These are phyloP conservation scores for Citrus mangshanensis DNA, from an alignment of 345 rosid species.

Conservation along the genomic window DNA sequence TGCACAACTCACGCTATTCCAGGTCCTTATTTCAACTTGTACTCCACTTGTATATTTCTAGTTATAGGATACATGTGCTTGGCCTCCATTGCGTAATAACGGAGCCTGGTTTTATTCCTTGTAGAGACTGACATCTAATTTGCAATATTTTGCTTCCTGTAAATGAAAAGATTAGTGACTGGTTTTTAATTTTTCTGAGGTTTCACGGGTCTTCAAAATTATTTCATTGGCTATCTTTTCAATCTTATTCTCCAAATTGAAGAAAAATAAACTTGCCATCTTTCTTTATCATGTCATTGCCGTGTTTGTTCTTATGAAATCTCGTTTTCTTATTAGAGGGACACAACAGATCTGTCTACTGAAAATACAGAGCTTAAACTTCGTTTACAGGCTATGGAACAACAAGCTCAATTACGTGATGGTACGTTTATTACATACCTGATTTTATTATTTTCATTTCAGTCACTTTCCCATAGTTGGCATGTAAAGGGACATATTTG, in stretches of 20 bases:
- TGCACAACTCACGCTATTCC: slow-evolving; percentile 79
- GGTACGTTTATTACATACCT: slow-evolving; percentile 36
- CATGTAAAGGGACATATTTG: not conserved
- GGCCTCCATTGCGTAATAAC: not conserved
- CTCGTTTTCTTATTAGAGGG: slow-evolving; percentile 57
- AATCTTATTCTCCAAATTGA: slow-evolving; percentile 1
- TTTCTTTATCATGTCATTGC: not conserved
- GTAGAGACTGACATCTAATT: not conserved
- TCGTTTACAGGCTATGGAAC: slow-evolving; percentile 88
- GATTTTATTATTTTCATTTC: not conserved
- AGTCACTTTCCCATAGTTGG: not conserved
- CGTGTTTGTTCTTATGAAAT: not conserved
- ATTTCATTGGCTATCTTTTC: not conserved
- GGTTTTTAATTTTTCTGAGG: not conserved
- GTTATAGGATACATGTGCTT: not conserved
- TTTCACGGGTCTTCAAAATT: not conserved
- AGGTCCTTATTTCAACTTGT: slow-evolving; percentile 37
- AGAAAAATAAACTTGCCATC: not conserved
- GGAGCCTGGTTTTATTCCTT: not conserved
- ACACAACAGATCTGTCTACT: slow-evolving; percentile 66
- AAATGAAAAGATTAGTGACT: not conserved
- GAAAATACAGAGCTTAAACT: slow-evolving; percentile 95
- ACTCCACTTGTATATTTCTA: not conserved
- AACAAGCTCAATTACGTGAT: slow-evolving; percentile 82
- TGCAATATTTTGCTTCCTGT: not conserved